These are phyloP conservation scores for Coniella lustricola DNA, from an alignment of 2,329 filamentous ascomycete genomes.

Conservation along the genomic window DNA sequence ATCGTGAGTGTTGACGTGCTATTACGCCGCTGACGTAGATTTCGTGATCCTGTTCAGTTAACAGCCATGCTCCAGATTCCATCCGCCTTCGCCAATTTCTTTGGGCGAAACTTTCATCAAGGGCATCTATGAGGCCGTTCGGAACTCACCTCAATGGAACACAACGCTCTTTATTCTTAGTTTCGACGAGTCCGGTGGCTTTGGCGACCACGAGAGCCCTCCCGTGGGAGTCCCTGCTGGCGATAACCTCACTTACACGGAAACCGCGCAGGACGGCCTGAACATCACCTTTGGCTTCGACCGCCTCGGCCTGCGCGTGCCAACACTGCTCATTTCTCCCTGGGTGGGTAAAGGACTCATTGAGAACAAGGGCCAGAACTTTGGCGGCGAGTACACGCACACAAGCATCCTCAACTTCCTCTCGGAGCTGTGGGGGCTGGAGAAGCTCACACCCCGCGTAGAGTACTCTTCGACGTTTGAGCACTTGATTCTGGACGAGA, in stretches of 20 bases:
- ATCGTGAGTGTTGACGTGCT: too few species aligned
- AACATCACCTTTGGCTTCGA: constrained; percentile 32
- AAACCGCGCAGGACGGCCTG: constrained; percentile 27
- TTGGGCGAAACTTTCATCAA: constrained; percentile 38
- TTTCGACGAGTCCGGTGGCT: constrained; percentile 41
- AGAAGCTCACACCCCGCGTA: constrained; percentile 14
- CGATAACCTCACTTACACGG: constrained; percentile 30
- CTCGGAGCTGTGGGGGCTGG: constrained; percentile 29
- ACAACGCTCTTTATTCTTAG: constrained; percentile 39
- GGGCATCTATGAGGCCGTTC: constrained; percentile 37
- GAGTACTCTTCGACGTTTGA: constrained; percentile 14
- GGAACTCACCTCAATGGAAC: constrained; percentile 37
- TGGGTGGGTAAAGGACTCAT: constrained; percentile 35
- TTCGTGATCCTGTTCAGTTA: too few species aligned
- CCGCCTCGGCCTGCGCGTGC: constrained; percentile 36
- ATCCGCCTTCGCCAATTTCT: constrained; percentile 36
- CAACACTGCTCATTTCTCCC: constrained; percentile 34
- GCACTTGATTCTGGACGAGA: constrained; percentile 11
- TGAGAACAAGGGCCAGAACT: constrained; percentile 29
- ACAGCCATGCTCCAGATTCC: constrained; percentile 28
- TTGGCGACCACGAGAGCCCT: constrained; percentile 38
- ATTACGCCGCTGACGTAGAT: too few species aligned
- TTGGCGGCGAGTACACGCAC: constrained; percentile 31
- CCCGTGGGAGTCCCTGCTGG: constrained; percentile 32
- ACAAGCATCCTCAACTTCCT: constrained; percentile 33